These are phyloP conservation scores for Fusarium sp. DNA, from an alignment of 2,329 filamentous ascomycete species.

Conservation along the genomic window DNA sequence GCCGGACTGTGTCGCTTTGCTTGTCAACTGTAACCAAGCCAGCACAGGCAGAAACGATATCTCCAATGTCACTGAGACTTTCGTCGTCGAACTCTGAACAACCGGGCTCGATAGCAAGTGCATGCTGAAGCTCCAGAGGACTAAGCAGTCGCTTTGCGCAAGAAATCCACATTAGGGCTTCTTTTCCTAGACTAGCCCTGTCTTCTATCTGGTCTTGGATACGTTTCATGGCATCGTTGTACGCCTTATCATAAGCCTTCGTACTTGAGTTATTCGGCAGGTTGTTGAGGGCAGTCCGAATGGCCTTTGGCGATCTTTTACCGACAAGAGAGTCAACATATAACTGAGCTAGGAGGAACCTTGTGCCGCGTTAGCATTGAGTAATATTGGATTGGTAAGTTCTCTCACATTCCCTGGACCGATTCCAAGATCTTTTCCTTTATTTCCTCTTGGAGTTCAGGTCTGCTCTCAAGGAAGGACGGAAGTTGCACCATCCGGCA, in stretches of 20 bases:
- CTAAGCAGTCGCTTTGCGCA: slow-evolving; percentile 51
- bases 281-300: slow-evolving; percentile 48
- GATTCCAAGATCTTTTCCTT: background rate
- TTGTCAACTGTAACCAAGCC: slow-evolving; percentile 57
- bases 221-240: slow-evolving; percentile 55
- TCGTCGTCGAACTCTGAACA: slow-evolving; percentile 48
- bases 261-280: slow-evolving; percentile 46
- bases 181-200: slow-evolving; percentile 51
- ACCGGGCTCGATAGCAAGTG: slow-evolving; percentile 52
- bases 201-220: slow-evolving; percentile 53
- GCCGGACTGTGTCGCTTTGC: slow-evolving; percentile 51
- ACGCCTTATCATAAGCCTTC: slow-evolving; percentile 52
- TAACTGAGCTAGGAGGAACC: slow-evolving; percentile 37
- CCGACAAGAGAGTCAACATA: slow-evolving; percentile 34
- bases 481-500: background rate
- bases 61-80: slow-evolving; percentile 49
- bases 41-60: slow-evolving; percentile 53
- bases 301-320: slow-evolving; percentile 45
- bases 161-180: slow-evolving; percentile 55
- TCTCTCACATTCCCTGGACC: slow-evolving; percentile 14
- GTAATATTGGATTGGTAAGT: too few species aligned
- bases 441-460: slow-evolving; percentile 13
- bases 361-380: background rate
- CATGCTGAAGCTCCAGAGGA: slow-evolving; percentile 54
- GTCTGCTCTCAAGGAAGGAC: background rate